Conservation (phyloP, 768 basidiomycete genomes). For the Rhizopogon vulgaris region DNA sequence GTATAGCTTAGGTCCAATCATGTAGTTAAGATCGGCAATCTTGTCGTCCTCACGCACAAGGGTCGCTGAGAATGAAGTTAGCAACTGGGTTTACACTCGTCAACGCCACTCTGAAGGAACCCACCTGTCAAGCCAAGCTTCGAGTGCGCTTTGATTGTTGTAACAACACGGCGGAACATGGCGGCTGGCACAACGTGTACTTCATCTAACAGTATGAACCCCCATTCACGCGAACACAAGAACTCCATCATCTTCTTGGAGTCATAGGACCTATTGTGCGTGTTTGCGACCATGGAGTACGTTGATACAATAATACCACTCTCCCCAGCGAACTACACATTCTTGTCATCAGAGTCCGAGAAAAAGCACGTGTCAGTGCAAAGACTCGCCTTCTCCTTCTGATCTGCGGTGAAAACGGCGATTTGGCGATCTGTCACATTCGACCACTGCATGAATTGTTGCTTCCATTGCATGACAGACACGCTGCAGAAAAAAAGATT, state of each 20-base stretch:
- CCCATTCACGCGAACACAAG: constrained; percentile 96
- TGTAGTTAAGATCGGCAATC: constrained; percentile 96
- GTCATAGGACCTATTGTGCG: constrained; percentile 96
- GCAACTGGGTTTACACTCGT: neutral
- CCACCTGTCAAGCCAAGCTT: constrained; percentile 94
- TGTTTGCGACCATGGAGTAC: constrained; percentile 99
- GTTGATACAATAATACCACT: constrained; percentile 98
- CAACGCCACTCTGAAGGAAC: constrained; percentile 12
- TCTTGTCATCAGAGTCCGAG: neutral
- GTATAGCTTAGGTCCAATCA: constrained; percentile 99
- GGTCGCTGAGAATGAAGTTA: constrained; percentile 58
- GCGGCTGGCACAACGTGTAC: constrained; percentile 98
- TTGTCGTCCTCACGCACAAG: constrained; percentile 99
- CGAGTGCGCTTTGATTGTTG: constrained; percentile 97
- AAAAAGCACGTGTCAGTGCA: neutral
- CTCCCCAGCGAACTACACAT: constrained; percentile 81
- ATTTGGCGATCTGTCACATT: constrained; percentile 96
- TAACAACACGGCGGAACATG: constrained; percentile 97
- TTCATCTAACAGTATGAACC: constrained; percentile 95
- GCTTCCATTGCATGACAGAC: constrained; percentile 98
- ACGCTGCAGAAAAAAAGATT: constrained; percentile 40
- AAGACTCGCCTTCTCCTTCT: constrained; percentile 82
- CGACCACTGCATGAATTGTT: constrained; percentile 98
- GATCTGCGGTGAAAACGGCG: constrained; percentile 95
- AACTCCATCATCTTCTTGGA: constrained; percentile 99